Conservation (phyloP, 75 land plant species). For the Ceratopteris richardii region DNA sequence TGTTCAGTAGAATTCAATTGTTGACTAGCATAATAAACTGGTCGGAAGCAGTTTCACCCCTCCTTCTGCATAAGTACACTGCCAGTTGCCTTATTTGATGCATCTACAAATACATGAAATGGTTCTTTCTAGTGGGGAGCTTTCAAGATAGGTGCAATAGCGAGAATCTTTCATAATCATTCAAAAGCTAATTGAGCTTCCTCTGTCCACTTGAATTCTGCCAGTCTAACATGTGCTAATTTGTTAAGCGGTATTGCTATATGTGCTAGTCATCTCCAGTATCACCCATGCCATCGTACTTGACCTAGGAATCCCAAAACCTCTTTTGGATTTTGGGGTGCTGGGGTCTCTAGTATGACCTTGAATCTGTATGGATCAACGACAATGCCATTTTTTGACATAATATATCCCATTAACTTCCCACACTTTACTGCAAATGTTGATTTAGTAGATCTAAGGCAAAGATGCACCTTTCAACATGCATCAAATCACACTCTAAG, state of each 20-base stretch:
- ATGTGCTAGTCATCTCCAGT: neutral
- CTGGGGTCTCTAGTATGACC: neutral
- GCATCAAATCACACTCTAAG: neutral
- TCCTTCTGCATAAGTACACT: neutral
- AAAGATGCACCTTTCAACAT: neutral
- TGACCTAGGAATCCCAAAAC: neutral
- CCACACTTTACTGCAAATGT: neutral
- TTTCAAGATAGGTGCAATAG: neutral
- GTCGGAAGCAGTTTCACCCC: neutral
- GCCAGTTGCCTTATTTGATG: neutral
- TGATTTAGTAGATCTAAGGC: neutral
- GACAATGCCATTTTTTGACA: neutral
- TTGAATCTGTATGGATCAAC: neutral
- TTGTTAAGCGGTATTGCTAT: neutral
- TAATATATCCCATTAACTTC: neutral
- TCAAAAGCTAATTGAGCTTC: neutral
- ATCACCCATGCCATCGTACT: neutral
- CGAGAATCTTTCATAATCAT: neutral
- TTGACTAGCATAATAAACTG: neutral
- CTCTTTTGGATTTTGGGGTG: neutral
- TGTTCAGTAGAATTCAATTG: too few species aligned
- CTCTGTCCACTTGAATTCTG: neutral
- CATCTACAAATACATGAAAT: conserved; percentile 3
- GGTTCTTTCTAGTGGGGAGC: neutral
- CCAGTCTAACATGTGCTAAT: neutral